Evolutionary conservation across 2,329 filamentous ascomycete genomes (phyloP), one percentile per base, ranked within the genome.

Genomic region (Capronia epimyces): DNA sequence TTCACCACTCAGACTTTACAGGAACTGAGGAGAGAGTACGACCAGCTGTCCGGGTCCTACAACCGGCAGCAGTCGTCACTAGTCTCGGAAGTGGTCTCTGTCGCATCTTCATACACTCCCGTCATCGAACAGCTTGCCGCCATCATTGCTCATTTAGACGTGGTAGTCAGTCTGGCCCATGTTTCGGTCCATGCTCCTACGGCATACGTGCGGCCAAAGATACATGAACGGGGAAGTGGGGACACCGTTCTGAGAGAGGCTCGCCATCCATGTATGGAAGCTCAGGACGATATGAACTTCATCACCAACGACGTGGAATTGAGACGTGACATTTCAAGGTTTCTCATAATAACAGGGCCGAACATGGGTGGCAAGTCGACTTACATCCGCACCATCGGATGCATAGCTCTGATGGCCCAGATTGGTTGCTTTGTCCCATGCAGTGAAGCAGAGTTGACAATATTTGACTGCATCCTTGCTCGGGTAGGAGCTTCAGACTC

Each of bases 291-390:
- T 64, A 84, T 98, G 36, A 90, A 91, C 56, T 98, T 98, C 73
- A 98, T 98, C 69, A 96, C 91, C 50, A 98, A 98, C 67, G 91
- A 98, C 62, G 88, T 97, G 18, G 82, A 83, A 46, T 81, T 98
- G 31, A 77, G 81, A 3, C 83, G 89, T 7, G 83, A 84, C 50
- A 77, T 80, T 42, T 95, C 89, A 0, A 89, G 91, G 2, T 97
- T 98, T 70, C 77, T 96, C 32, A 91, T 96, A 72, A 96, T 97
- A 66, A 97, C 91, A 0, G 93, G 93, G 0, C 93, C 93, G 44
- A 98, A 98, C 70, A 98, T 98, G 93, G 94, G 93, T 61, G 93
- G 93, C 62, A 98, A 98, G 72, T 95, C 89, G 7, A 98, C 91
- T 0, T 98, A 96, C 67, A 98, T 98, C 65, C 86, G 94, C 15